Evolutionary conservation across 2,329 filamentous ascomycete species (phyloP).

Genomic region (Aspergillus pseudoglaucus): DNA sequence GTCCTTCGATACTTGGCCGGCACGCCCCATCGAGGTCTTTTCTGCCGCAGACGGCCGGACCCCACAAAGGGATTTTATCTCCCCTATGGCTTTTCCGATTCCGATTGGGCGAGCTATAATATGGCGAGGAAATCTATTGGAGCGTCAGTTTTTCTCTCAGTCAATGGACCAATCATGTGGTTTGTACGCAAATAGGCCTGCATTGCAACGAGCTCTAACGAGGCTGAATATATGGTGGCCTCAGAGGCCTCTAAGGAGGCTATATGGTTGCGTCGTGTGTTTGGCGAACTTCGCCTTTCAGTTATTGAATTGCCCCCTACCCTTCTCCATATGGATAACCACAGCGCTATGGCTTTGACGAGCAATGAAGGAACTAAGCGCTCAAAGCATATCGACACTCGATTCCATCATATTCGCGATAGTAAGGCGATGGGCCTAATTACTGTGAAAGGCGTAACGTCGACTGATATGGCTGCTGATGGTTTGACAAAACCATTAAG

Average conservation of each 20-base stretch:
- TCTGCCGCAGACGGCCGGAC: not conserved
- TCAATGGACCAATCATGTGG: not conserved
- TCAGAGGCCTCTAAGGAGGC: too few relatives aligned
- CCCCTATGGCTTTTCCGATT: not conserved
- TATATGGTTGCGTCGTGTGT: too few relatives aligned
- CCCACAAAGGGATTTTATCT: not conserved
- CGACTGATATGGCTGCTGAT: not conserved
- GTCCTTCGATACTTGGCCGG: not conserved
- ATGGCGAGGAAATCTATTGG: not conserved
- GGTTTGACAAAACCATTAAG: not conserved
- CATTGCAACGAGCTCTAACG: too few relatives aligned
- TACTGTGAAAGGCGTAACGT: not conserved
- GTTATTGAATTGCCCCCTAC: too few relatives aligned
- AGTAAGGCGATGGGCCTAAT: constrained; percentile 4
- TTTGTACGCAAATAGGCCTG: not conserved
- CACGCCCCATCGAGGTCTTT: not conserved
- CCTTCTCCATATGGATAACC: not conserved
- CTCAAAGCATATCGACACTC: not conserved
- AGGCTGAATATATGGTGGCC: too few relatives aligned
- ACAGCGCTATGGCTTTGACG: not conserved
- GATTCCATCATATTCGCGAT: not conserved
- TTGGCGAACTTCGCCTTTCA: too few relatives aligned
- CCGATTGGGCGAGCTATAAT: not conserved
- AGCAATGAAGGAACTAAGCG: not conserved
- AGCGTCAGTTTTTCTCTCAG: not conserved